These are phyloP conservation scores for Pyrenula aspistea DNA, from an alignment of 495 filamentous ascomycete species.

Conservation along the genomic window DNA sequence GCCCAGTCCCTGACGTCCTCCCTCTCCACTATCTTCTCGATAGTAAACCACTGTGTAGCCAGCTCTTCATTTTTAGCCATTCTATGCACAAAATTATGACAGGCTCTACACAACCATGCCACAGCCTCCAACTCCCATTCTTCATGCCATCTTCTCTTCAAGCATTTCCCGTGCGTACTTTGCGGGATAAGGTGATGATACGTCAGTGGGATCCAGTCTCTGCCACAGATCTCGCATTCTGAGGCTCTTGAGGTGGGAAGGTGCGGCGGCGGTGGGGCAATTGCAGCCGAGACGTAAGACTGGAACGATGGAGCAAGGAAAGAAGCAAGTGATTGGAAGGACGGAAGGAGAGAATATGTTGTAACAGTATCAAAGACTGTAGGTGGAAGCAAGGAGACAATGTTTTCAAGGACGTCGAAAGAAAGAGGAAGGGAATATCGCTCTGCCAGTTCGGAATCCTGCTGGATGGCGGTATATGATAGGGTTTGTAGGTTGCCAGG, in stretches of 20 bases:
- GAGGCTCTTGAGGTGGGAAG: slow-evolving; percentile 40
- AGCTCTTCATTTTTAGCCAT: slow-evolving; percentile 70
- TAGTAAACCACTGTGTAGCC: slow-evolving; percentile 59
- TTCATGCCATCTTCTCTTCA: slow-evolving; percentile 72
- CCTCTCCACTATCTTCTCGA: slow-evolving; percentile 54
- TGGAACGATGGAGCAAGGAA: slow-evolving; percentile 51
- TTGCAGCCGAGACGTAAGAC: slow-evolving; percentile 37
- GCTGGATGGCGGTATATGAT: slow-evolving; percentile 41
- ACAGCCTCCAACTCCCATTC: slow-evolving; percentile 66
- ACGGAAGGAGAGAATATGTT: slow-evolving; percentile 45
- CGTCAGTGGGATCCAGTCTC: slow-evolving; percentile 62
- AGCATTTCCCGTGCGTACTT: slow-evolving; percentile 62
- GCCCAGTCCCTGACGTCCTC: slow-evolving; percentile 65
- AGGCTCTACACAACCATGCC: slow-evolving; percentile 82
- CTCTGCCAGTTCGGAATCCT: slow-evolving; percentile 35
- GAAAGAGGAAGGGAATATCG: slow-evolving; percentile 39
- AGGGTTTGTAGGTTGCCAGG: slow-evolving; percentile 47
- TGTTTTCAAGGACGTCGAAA: slow-evolving; percentile 22
- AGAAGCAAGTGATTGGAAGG: slow-evolving; percentile 26
- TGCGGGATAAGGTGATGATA: slow-evolving; percentile 82
- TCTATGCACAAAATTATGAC: slow-evolving; percentile 75
- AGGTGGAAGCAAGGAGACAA: slow-evolving; percentile 34
- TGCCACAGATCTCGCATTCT: slow-evolving; percentile 73
- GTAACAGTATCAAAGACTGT: slow-evolving; percentile 46
- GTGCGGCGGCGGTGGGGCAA: slow-evolving; percentile 46